Base-by-base conservation (phyloP, 129 eudicot species). In the Calendula officinalis region DNA sequence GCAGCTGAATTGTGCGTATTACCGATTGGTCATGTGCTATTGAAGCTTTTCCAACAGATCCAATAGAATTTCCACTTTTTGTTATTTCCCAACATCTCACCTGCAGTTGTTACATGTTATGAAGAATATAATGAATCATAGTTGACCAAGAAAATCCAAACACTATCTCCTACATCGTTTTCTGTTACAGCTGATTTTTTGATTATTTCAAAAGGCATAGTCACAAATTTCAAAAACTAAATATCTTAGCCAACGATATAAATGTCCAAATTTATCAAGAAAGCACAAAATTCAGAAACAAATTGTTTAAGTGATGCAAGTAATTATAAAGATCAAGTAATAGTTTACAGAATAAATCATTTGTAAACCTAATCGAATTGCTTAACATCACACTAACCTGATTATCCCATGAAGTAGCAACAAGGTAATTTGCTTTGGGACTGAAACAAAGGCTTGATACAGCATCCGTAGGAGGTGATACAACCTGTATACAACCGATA, bases 81-180 rank as follows among this genome's bases (percentile, higher is more conserved):
- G 82, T 81, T 38, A 88, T 76, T 87, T 94, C 99, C 99, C 99
- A 94, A 67, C 97, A 88, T 60, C 99, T 80, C 54, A 94, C 99
- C 99, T 94, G 61, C 42, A 48, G 38, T 45, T 36, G 33, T 64
- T 37, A 9, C 44, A 8, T 30, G n/a, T 5, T 51, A 51, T 38
- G 11, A 50, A 10, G 48, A 17, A 65, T 62, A 53, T 63, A 64
- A 55, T 9, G 64, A 16, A 37, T 37, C 34, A 7, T 36, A 54
- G 5, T 15, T 54, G 47, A 6, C 9, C 35, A 32, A 55, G n/a
- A n/a, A n/a, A n/a, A n/a, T n/a, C n/a, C n/a, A n/a, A n/a, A n/a
- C n/a, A n/a, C n/a, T n/a, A n/a, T n/a, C n/a, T n/a, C n/a, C n/a
- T n/a, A n/a, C n/a, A n/a, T n/a, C n/a, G n/a, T n/a, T n/a, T n/a